These are phyloP conservation scores for Calonectria honghensis DNA, from an alignment of 2,329 filamentous ascomycete genomes.

Conservation along the genomic window DNA sequence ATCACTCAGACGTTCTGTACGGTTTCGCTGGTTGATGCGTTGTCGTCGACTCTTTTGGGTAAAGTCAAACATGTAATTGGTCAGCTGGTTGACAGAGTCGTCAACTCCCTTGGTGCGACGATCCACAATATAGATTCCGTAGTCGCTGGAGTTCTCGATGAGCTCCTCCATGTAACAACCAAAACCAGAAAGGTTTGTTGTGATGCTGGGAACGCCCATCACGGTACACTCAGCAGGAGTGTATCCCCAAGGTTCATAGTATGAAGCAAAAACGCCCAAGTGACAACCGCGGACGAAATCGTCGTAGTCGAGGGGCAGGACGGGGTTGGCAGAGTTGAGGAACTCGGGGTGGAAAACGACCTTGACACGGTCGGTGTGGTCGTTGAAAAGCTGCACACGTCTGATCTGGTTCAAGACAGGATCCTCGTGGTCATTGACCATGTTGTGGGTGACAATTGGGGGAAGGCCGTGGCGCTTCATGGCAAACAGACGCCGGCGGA, in stretches of 20 bases:
- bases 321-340: conserved; percentile 94
- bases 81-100: conserved; percentile 96
- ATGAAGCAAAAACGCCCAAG: conserved; percentile 95
- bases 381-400: conserved; percentile 97
- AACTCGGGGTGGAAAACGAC: conserved; percentile 99
- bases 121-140: conserved; percentile 99
- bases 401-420: conserved; percentile 97
- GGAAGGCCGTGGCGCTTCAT: conserved; percentile 96
- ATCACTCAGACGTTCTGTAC: conserved; percentile 95
- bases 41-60: conserved; percentile 94
- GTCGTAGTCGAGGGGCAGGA: conserved; percentile 96
- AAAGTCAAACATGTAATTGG: conserved; percentile 92
- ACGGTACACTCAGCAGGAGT: conserved; percentile 98
- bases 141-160: conserved; percentile 98
- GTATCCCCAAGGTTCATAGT: conserved; percentile 99
- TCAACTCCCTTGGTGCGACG: conserved; percentile 96
- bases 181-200: conserved; percentile 97
- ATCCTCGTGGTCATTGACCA: conserved; percentile 95
- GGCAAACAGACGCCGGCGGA: conserved; percentile 93
- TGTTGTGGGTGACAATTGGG: conserved; percentile 99
- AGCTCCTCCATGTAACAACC: conserved; percentile 99
- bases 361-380: conserved; percentile 96
- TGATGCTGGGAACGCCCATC: conserved; percentile 99
- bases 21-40: conserved; percentile 98
- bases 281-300: conserved; percentile 99